Evolutionary conservation across 2,329 filamentous ascomycete genomes (phyloP), one percentile per base, ranked within the genome.

Genomic region (Fusarium devonianum): DNA sequence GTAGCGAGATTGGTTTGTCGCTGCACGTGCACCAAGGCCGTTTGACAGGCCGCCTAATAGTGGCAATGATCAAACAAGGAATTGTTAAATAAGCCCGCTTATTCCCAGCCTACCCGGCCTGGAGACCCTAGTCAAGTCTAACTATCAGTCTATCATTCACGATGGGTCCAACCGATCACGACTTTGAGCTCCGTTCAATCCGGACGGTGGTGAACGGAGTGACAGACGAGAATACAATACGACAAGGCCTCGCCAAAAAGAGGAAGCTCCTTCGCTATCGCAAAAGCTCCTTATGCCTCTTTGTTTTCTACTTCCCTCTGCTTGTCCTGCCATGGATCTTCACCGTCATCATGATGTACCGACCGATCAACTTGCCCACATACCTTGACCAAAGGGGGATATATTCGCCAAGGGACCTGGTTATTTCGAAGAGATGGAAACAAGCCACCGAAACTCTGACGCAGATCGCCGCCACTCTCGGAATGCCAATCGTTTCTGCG

Each of bases 331-430:
- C 34, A 4, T 62, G 51, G 42, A 23, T 26, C 2, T 14, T 62
- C 4, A 58, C 38, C 10, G 35, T 40, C 17, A 7, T 56, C n/a
- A 30, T 52, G 13, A 62, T 62, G 55, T 41, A n/a, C 2, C 52
- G 49, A 2, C 56, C 44, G 1, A 32, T 58, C 12, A 26, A 33
- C n/a, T 37, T 30, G 11, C 3, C n/a, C 5, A 45, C 49, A 4
- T 62, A 56, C 25, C 19, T 52, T 7, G 37, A 53, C 21, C 56
- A 51, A 6, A 3, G 13, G 1, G 56, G 38, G 8, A 47, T 28
- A 11, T 16, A 46, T 7, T 37, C 35, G 5, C 36, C 30, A 1
- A 4, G 1, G 3, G 28, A 58, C 10, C 4, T 49, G 3, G 8
- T 10, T 0, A 11, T 7, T n/a, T 29, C 39, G 32, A 29, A 46